Base-by-base conservation (phyloP, 2,329 filamentous ascomycete species). In the Capronia americana region DNA sequence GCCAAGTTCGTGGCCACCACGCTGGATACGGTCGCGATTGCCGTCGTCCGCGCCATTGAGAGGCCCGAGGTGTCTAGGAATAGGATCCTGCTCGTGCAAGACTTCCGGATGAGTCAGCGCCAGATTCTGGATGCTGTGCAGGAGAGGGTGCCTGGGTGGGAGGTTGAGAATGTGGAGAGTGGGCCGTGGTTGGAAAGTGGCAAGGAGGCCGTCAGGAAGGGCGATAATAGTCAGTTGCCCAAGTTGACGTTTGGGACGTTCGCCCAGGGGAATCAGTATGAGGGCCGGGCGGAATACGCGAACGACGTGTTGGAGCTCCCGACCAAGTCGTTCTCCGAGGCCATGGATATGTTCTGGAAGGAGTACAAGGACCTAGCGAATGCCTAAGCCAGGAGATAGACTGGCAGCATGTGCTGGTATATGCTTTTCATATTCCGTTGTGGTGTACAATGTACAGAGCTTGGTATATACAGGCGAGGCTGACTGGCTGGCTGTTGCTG, bases 61-160 rank as follows among this genome's bases (percentile, higher is more conserved):
- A 79, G 86, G 63, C 80, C 79, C 0, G 80, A 84, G 1, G 80
- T 84, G 71, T 87, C 86, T n/a, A 81, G 81, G 74, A 87, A 89
- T 72, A 77, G 80, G 3, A 64, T 73, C 2, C 77, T 88, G 2
- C 80, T 79, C 65, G 75, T 86, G n/a, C 74, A 83, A 6, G 80
- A 82, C 28, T 74, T 79, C 10, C 74, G 78, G 4, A 75, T 80
- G 17, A 80, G 82, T 0, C 85, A 86, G 73, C 79, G 79, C 17
- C 60, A 78, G 55, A 64, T 83, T 0, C 53, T 79, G 1, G 74
- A 72, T 0, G 67, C 76, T 17, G 75, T 70, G 12, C 57, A 70
- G 64, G 34, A 54, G 41, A 59, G 61, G 46, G 60, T 64, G 24
- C 65, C 65, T 5, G 62, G 61, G 30, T 71, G 69, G 69, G 51